These are phyloP conservation scores for Eleusine indica DNA, from an alignment of 176 grass and related monocot genomes.

Conservation along the genomic window DNA sequence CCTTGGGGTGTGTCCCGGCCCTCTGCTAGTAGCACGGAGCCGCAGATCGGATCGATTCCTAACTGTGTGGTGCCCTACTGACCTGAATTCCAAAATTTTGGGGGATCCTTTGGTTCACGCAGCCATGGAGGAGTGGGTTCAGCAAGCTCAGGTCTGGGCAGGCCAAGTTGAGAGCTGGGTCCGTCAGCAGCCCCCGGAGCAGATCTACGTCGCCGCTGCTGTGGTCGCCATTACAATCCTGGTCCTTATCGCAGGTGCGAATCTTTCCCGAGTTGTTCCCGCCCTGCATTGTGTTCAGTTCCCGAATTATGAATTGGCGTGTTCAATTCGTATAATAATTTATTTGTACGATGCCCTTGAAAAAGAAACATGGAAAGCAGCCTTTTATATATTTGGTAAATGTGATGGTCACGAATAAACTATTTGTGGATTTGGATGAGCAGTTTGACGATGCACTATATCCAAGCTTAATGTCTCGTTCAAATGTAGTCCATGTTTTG, in stretches of 20 bases:
- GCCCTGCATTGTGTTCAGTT: not conserved
- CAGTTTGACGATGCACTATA: not conserved
- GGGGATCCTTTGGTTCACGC: not conserved
- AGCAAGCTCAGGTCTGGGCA: conserved; percentile 49
- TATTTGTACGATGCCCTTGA: not conserved
- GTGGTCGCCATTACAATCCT: conserved; percentile 60
- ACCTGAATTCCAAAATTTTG: not conserved
- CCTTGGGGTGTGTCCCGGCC: not conserved
- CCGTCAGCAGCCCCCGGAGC: conserved; percentile 71
- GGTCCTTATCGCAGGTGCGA: conserved; percentile 55
- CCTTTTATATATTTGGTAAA: not conserved
- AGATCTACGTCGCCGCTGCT: conserved; percentile 74
- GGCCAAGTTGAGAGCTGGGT: conserved; percentile 69
- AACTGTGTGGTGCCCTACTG: too few species aligned
- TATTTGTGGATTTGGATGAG: not conserved
- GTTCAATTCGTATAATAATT: not conserved
- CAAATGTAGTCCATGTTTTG: not conserved
- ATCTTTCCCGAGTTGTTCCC: conserved; percentile 2
- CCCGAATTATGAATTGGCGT: not conserved
- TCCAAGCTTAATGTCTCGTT: not conserved
- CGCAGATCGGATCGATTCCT: not conserved
- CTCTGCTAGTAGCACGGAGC: not conserved
- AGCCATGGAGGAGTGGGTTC: conserved; percentile 58
- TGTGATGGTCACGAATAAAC: not conserved
- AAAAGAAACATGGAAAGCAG: not conserved